A percentile compares a stretch with the other conserved stretches of the same genome.
Conservation (phyloP, 1,284 basidiomycete genomes). For the Entoloma clypeatum region DNA sequence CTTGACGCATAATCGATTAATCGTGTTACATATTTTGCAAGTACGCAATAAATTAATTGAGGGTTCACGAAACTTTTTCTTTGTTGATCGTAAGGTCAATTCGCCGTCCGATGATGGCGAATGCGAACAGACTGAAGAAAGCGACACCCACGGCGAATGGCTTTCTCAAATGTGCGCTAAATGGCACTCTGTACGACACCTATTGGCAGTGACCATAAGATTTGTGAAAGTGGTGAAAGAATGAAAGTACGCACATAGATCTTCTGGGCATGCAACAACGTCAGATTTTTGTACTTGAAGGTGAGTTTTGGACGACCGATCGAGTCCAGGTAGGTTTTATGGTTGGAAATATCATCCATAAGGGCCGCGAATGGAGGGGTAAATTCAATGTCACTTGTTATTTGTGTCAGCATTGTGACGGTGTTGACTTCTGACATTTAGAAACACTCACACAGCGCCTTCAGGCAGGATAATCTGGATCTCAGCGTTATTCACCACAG, state of each 20-base stretch:
- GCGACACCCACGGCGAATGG: slow-evolving; percentile 70
- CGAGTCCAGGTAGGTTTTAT: slow-evolving; percentile 93
- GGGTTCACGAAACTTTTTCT: slow-evolving; percentile 42
- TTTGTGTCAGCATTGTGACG: background rate
- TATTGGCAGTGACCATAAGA: slow-evolving; percentile 31
- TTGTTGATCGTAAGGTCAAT: slow-evolving; percentile 62
- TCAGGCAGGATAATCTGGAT: slow-evolving; percentile 87
- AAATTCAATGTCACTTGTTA: slow-evolving; percentile 69
- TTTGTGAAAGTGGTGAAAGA: slow-evolving; percentile 1
- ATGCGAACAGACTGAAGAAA: slow-evolving; percentile 60
- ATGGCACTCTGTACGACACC: slow-evolving; percentile 83
- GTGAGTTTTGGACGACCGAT: slow-evolving; percentile 79
- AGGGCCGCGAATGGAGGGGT: slow-evolving; percentile 76
- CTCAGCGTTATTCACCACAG: slow-evolving; percentile 80
- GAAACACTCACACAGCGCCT: slow-evolving; percentile 76
- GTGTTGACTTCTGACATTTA: background rate
- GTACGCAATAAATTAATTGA: slow-evolving; percentile 5
- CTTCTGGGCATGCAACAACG: slow-evolving; percentile 72
- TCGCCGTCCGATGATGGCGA: slow-evolving; percentile 58
- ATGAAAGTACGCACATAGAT: slow-evolving; percentile 58
- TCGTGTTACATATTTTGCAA: too few relatives aligned
- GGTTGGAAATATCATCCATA: slow-evolving; percentile 55
- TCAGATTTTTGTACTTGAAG: slow-evolving; percentile 72
- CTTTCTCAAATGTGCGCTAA: slow-evolving; percentile 79
- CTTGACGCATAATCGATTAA: too few relatives aligned